Conservation (phyloP, 345 rosid genomes). For the Carallia brachiata region DNA sequence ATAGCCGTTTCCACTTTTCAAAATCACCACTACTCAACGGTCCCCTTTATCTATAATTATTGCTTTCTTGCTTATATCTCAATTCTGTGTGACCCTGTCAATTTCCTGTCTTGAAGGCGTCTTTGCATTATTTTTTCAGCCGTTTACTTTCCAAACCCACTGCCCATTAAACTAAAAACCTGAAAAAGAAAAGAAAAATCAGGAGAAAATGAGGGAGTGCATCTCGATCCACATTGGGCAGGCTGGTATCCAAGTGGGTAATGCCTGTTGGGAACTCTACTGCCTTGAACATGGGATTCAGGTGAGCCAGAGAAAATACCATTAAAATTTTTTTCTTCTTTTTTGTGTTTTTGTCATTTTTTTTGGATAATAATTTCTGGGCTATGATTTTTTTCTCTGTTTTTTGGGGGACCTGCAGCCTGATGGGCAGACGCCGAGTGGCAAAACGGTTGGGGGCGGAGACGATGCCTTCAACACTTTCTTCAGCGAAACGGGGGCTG, state of each 20-base stretch:
- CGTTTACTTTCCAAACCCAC: too few species aligned
- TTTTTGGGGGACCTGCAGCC: background rate
- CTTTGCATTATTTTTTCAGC: too few species aligned
- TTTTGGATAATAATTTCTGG: background rate
- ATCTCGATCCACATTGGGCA: conserved; percentile 16
- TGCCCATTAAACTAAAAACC: too few species aligned
- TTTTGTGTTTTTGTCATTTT: background rate
- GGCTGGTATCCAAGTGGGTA: conserved; percentile 19
- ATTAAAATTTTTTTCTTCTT: background rate
- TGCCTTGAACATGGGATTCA: conserved; percentile 18
- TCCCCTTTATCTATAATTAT: too few species aligned
- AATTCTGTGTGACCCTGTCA: too few species aligned
- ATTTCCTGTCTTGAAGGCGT: too few species aligned
- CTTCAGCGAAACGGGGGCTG: conserved; percentile 9
- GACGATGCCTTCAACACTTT: conserved; percentile 23
- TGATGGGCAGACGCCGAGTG: conserved; percentile 18
- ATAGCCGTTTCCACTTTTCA: too few species aligned
- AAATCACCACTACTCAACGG: too few species aligned
- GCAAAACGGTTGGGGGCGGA: conserved; percentile 14
- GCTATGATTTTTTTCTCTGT: too few species aligned
- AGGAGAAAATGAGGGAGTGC: conserved; percentile 14
- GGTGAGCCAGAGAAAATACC: background rate
- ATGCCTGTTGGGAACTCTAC: conserved; percentile 15
- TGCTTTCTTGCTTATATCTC: too few species aligned
- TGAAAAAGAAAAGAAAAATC: too few species aligned